Evolutionary conservation across 1,284 basidiomycete genomes (phyloP).

Genomic region (Bjerkandera adusta): DNA sequence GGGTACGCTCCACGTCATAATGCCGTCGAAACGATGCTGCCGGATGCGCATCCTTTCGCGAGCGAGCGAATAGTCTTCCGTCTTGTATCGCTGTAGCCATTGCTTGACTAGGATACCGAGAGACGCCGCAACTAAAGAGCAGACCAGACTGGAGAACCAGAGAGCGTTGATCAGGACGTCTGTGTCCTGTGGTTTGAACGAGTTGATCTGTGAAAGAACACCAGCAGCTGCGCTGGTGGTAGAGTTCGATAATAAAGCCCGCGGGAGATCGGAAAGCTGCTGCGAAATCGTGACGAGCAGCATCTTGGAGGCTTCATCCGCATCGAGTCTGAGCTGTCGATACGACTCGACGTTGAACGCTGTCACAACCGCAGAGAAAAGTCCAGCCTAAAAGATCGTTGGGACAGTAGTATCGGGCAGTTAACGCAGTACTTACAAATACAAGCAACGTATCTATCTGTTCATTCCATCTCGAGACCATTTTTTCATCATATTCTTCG

Average conservation of each 20-base stretch:
- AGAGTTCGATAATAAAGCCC: not conserved
- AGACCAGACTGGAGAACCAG: conserved; percentile 17
- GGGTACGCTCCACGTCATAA: conserved; percentile 27
- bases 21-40: conserved; percentile 25
- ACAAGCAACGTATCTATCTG: conserved; percentile 6
- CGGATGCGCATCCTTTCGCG: conserved; percentile 13
- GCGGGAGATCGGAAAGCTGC: conserved; percentile 10
- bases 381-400: not conserved
- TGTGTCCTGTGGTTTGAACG: not conserved
- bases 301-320: not conserved
- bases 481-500: conserved; percentile 1
- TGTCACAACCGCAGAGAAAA: conserved; percentile 11
- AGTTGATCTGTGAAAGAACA: too few species aligned
- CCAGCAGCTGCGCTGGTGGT: not conserved
- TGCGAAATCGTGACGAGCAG: conserved; percentile 16
- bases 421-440: not conserved
- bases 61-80: conserved; percentile 3
- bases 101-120: conserved; percentile 17
- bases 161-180: conserved; percentile 14
- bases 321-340: conserved; percentile 3
- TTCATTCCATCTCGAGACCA: not conserved
- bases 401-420: not conserved
- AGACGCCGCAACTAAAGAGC: conserved; percentile 15
- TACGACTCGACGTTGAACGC: conserved; percentile 7
- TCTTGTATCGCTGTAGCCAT: conserved; percentile 14